Conservation (phyloP, 345 rosid species). For the Tarenaya hassleriana region DNA sequence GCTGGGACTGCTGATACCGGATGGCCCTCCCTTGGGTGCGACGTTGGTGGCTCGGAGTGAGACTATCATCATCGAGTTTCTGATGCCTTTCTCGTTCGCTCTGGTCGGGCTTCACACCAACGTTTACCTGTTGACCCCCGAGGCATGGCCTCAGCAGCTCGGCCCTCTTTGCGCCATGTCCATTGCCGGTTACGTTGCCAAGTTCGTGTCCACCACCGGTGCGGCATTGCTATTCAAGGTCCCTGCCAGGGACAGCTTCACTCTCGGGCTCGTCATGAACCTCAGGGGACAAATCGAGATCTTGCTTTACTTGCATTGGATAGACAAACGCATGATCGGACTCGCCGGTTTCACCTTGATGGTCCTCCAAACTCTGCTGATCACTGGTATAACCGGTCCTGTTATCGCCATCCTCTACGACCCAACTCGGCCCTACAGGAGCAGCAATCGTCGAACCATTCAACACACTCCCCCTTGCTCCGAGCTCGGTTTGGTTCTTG, state of each 20-base stretch:
- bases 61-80: conserved; percentile 45
- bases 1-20: conserved; percentile 57
- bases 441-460: conserved; percentile 62
- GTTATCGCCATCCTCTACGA: conserved; percentile 55
- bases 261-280: conserved; percentile 53
- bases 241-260: conserved; percentile 47
- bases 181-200: conserved; percentile 34
- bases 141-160: conserved; percentile 35
- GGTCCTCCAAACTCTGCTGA: conserved; percentile 30
- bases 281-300: conserved; percentile 65
- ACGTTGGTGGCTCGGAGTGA: conserved; percentile 47
- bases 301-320: conserved; percentile 46
- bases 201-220: conserved; percentile 27
- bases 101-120: conserved; percentile 46
- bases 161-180: conserved; percentile 39
- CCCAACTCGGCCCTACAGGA: conserved; percentile 62
- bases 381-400: conserved; percentile 37
- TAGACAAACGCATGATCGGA: conserved; percentile 43
- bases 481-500: conserved; percentile 40
- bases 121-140: conserved; percentile 28
- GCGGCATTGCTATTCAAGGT: conserved; percentile 30
- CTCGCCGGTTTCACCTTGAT: conserved; percentile 38
- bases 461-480: conserved; percentile 50
- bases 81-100: conserved; percentile 57
- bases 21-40: conserved; percentile 59